Percentiles rank a stretch among this genome's conserved stretches.
phyloP scores from a whole-genome alignment of 257 asterid genomes.

The Scutellaria minor region DNA sequence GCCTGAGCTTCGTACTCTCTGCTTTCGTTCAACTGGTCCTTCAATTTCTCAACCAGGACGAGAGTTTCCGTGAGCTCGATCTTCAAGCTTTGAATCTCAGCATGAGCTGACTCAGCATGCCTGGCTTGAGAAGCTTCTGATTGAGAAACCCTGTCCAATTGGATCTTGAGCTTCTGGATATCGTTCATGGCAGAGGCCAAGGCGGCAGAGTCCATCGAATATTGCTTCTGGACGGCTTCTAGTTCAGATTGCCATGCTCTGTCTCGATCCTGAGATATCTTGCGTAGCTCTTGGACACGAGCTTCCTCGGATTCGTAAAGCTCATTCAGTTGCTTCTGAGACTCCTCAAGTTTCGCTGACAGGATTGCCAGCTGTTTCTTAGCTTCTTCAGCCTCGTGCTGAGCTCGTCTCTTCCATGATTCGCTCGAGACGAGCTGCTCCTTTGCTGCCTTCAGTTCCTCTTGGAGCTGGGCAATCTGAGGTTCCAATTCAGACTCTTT shows the following conservation, averaged over 20 bases:
- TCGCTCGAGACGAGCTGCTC: constrained; percentile 75
- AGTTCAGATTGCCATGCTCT: constrained; percentile 85
- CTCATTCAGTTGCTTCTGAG: constrained; percentile 69
- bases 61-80: constrained; percentile 63
- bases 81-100: constrained; percentile 66
- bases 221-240: constrained; percentile 81
- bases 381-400: constrained; percentile 72
- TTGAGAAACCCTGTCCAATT: constrained; percentile 59
- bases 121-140: constrained; percentile 74
- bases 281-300: constrained; percentile 71
- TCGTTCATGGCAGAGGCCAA: constrained; percentile 72
- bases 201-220: constrained; percentile 69
- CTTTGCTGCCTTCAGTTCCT: constrained; percentile 68
- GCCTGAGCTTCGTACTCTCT: constrained; percentile 68
- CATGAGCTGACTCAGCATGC: constrained; percentile 71
- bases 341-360: constrained; percentile 64
- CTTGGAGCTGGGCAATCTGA: constrained; percentile 71
- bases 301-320: constrained; percentile 77
- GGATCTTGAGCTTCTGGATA: constrained; percentile 72
- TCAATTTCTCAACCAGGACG: constrained; percentile 57
- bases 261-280: constrained; percentile 83
- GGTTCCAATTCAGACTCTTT: constrained; percentile 62
- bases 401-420: constrained; percentile 62
- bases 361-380: constrained; percentile 61
- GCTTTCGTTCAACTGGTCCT: constrained; percentile 56